Percentiles rank a stretch among this genome's conserved stretches.
Evolutionary conservation across 352 stramenopile genomes (phyloP).

Genomic region (Plasmopara viticola): DNA sequence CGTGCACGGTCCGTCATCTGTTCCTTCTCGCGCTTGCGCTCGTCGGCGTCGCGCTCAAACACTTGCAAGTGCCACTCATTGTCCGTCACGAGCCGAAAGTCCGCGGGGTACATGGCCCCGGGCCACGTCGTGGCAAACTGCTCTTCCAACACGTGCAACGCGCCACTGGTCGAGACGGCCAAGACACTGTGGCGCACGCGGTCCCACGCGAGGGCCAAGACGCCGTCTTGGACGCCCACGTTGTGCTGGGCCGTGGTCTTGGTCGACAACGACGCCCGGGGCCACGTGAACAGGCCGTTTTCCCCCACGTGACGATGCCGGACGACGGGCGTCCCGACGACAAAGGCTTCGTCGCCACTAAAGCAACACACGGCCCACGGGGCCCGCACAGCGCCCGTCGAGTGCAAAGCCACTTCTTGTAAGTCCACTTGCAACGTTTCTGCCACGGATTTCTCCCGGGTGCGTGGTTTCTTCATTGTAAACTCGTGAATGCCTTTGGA

Average conservation of each 20-base stretch:
- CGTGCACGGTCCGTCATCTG: conserved; percentile 15
- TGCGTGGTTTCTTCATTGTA: conserved; percentile 6
- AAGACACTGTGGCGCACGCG: conserved; percentile 43
- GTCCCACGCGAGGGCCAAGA: conserved; percentile 59
- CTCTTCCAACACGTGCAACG: conserved; percentile 67
- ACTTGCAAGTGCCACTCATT: conserved; percentile 62
- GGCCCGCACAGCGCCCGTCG: conserved; percentile 59
- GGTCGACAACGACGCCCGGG: conserved; percentile 29
- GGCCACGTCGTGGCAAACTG: conserved; percentile 70
- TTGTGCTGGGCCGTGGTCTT: conserved; percentile 60
- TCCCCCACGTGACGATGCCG: conserved; percentile 74
- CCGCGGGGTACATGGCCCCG: conserved; percentile 77
- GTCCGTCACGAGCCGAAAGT: conserved; percentile 73
- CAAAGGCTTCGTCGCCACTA: conserved; percentile 54
- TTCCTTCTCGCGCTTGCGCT: conserved; percentile 28
- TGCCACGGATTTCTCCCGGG: background rate
- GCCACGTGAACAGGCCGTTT: conserved; percentile 76
- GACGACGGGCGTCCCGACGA: conserved; percentile 70
- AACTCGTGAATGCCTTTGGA: conserved; percentile 78
- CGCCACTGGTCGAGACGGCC: conserved; percentile 55
- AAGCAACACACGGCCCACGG: conserved; percentile 73
- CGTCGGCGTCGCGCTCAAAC: conserved; percentile 28
- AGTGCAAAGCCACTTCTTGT: conserved; percentile 44
- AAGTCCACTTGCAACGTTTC: conserved; percentile 20
- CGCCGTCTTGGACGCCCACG: conserved; percentile 63